Conservation (phyloP, 208 protist species). For the Blastocrithidia nonstop region DNA sequence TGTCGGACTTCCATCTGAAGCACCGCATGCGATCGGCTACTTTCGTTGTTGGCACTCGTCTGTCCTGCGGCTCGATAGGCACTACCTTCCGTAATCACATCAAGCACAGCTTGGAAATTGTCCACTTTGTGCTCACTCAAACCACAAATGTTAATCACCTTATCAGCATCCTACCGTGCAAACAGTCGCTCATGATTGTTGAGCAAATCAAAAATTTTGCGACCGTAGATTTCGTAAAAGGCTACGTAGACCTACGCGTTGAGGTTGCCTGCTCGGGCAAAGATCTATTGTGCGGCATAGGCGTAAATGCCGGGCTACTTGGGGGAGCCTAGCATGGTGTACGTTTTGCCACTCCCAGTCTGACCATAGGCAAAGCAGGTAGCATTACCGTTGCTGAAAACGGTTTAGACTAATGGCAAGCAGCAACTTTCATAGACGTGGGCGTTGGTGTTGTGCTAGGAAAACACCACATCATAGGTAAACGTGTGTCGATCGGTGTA, state of each 20-base stretch:
- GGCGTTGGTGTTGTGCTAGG: constrained; percentile 79
- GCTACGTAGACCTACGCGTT: constrained; percentile 62
- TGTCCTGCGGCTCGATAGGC: constrained; percentile 73
- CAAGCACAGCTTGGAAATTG: constrained; percentile 78
- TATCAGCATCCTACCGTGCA: constrained; percentile 88
- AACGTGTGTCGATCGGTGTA: constrained; percentile 95
- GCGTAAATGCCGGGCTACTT: constrained; percentile 87
- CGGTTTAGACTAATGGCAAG: constrained; percentile 88
- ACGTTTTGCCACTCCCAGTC: constrained; percentile 91
- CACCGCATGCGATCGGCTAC: constrained; percentile 86
- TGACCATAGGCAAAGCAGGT: constrained; percentile 97
- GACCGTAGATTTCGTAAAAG: constrained; percentile 96
- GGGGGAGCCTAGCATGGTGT: constrained; percentile 85
- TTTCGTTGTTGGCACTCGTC: constrained; percentile 86
- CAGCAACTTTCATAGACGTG: constrained; percentile 88
- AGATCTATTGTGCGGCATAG: constrained; percentile 90
- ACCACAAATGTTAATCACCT: constrained; percentile 91
- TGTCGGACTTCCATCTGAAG: constrained; percentile 71
- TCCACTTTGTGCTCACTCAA: constrained; percentile 79
- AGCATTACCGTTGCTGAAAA: constrained; percentile 91
- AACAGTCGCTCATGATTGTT: constrained; percentile 87
- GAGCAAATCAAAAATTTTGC: constrained; percentile 94
- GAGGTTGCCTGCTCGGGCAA: constrained; percentile 41
- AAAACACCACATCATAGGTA: constrained; percentile 92
- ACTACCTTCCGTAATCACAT: constrained; percentile 84